These are phyloP conservation scores for Sporisorium exsertum DNA, from an alignment of 1,284 basidiomycete species.

Conservation along the genomic window DNA sequence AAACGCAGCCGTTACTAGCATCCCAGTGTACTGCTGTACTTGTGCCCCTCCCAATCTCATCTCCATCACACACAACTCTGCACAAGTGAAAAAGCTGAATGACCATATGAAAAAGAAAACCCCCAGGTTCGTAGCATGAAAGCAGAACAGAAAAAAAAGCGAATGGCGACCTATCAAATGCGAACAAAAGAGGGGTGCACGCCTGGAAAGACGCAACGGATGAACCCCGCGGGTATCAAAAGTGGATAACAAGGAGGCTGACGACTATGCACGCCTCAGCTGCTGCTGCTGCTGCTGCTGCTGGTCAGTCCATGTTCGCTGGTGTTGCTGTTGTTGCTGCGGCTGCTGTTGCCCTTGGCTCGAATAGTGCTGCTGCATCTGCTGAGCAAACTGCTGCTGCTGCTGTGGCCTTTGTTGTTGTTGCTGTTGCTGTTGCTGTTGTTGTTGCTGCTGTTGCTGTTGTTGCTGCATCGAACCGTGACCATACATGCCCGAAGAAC, in stretches of 20 bases:
- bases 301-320: slow-evolving; percentile 18
- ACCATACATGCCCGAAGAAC: slow-evolving; percentile 5
- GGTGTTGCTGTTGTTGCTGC: slow-evolving; percentile 19
- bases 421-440: slow-evolving; percentile 15
- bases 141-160: neutral
- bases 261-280: slow-evolving; percentile 16
- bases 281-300: slow-evolving; percentile 16
- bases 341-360: slow-evolving; percentile 14
- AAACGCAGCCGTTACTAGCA: slow-evolving; percentile 43
- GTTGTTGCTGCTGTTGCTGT: slow-evolving; percentile 17
- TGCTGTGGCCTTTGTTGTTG: slow-evolving; percentile 20
- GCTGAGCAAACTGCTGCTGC: slow-evolving; percentile 19
- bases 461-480: neutral
- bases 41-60: slow-evolving; percentile 9
- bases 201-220: neutral
- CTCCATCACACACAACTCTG: neutral
- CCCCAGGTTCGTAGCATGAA: neutral
- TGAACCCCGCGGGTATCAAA: slow-evolving; percentile 6
- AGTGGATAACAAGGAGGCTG: neutral
- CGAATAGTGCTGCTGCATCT: slow-evolving; percentile 13
- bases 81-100: neutral
- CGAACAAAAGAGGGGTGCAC: neutral
- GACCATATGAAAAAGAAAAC: slow-evolving; percentile 1
- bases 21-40: slow-evolving; percentile 10
- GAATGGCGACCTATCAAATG: neutral